Conservation (phyloP, 2,329 filamentous ascomycete genomes). For the Aspergillaceae sp. region DNA sequence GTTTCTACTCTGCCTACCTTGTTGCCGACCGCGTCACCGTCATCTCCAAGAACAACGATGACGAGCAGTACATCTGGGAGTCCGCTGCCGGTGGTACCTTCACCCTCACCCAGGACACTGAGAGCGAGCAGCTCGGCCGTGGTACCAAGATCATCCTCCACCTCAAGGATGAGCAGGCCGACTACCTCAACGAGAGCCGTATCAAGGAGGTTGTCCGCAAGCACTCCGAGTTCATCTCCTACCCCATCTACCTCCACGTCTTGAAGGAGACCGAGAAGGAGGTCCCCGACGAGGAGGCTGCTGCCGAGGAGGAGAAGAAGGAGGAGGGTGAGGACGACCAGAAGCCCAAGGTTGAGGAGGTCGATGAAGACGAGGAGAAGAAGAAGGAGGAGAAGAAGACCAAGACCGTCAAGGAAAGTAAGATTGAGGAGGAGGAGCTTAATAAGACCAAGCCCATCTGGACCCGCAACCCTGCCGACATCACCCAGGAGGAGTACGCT, state of each 20-base stretch:
- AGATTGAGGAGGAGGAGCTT: slow-evolving; percentile 97
- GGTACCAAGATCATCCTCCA: slow-evolving; percentile 98
- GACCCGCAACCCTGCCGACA: slow-evolving; percentile 95
- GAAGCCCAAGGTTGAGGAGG: slow-evolving; percentile 93
- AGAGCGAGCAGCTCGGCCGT: slow-evolving; percentile 82
- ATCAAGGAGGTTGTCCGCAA: slow-evolving; percentile 99
- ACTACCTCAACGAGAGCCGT: slow-evolving; percentile 97
- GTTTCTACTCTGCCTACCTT: slow-evolving; percentile 99
- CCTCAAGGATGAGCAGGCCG: slow-evolving; percentile 97
- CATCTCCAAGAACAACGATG: slow-evolving; percentile 98
- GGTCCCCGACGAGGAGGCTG: slow-evolving; percentile 87
- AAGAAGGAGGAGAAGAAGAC: slow-evolving; percentile 97
- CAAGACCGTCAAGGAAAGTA: slow-evolving; percentile 98
- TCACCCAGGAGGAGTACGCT: slow-evolving; percentile 91
- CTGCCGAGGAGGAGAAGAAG: slow-evolving; percentile 51
- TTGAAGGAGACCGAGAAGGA: slow-evolving; percentile 98
- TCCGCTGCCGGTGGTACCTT: slow-evolving; percentile 96
- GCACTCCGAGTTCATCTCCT: slow-evolving; percentile 99
- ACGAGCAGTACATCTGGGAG: slow-evolving; percentile 99
- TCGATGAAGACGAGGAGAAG: slow-evolving; percentile 74
- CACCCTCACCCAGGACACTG: slow-evolving; percentile 81
- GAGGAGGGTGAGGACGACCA: slow-evolving; percentile 75
- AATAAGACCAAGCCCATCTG: slow-evolving; percentile 99
- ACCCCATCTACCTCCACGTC: slow-evolving; percentile 99
- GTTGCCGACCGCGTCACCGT: slow-evolving; percentile 95